Evolutionary conservation across 2,329 filamentous ascomycete genomes (phyloP).

Genomic region (Penicillium sp.): DNA sequence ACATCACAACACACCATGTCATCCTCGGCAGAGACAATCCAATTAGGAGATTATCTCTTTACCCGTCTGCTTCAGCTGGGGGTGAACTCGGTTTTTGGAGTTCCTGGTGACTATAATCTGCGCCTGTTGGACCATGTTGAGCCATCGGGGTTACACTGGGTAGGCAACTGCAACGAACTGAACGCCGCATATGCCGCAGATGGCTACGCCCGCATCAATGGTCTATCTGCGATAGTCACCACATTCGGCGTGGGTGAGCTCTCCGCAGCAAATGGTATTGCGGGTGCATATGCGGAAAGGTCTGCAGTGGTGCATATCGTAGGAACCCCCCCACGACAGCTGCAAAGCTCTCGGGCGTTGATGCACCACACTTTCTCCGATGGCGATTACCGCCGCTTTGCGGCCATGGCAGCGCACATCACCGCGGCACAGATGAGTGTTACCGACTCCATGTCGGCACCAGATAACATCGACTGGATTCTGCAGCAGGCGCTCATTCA

Average conservation of each 20-base stretch:
- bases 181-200: slow-evolving; percentile 53
- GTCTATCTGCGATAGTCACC: slow-evolving; percentile 25
- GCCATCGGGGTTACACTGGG: slow-evolving; percentile 55
- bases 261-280: slow-evolving; percentile 67
- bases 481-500: slow-evolving; percentile 48
- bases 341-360: slow-evolving; percentile 40
- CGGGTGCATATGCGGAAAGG: slow-evolving; percentile 67
- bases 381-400: slow-evolving; percentile 48
- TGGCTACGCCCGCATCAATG: slow-evolving; percentile 29
- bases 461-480: slow-evolving; percentile 48
- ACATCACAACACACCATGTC: slow-evolving; percentile 4
- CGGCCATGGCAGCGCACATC: slow-evolving; percentile 46
- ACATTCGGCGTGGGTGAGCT: slow-evolving; percentile 55
- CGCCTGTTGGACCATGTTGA: slow-evolving; percentile 61
- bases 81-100: slow-evolving; percentile 59
- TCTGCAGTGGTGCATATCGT: slow-evolving; percentile 61
- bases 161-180: slow-evolving; percentile 64
- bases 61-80: slow-evolving; percentile 58
- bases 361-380: slow-evolving; percentile 66
- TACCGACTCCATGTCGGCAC: slow-evolving; percentile 40
- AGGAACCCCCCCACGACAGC: slow-evolving; percentile 44
- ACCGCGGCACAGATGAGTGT: slow-evolving; percentile 48
- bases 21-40: slow-evolving; percentile 15
- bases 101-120: slow-evolving; percentile 69
- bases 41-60: slow-evolving; percentile 53